A percentile compares a stretch with the other conserved stretches of the same genome.
phyloP scores from a whole-genome alignment of 441 rosid genomes.

The Pelargonium fulgidum region DNA sequence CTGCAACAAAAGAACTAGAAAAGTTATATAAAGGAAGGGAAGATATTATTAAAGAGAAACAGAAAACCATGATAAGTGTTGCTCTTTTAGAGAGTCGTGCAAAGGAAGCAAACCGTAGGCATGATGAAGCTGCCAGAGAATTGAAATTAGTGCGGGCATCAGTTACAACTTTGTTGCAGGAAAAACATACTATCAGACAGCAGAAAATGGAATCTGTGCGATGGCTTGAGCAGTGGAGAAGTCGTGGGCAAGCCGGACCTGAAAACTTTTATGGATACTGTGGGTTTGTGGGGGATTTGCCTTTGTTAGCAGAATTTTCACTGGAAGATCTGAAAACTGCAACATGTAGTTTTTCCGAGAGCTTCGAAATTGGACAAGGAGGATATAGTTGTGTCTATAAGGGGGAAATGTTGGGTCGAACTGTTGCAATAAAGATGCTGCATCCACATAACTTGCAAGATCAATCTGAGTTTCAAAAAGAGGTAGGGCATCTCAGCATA shows the following conservation, averaged over 20 bases:
- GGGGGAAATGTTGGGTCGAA: constrained; percentile 78
- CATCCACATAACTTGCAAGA: constrained; percentile 57
- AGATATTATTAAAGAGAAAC: constrained; percentile 36
- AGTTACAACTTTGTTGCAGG: constrained; percentile 46
- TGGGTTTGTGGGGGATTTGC: constrained; percentile 45
- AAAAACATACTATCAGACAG: constrained; percentile 46
- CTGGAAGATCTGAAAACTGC: constrained; percentile 52
- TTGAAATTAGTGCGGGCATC: constrained; percentile 40
- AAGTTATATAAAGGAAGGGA: constrained; percentile 44
- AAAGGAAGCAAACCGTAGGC: constrained; percentile 42
- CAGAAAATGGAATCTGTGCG: constrained; percentile 59
- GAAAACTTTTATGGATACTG: constrained; percentile 39
- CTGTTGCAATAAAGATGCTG: constrained; percentile 59
- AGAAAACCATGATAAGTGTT: constrained; percentile 47
- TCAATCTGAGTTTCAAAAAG: constrained; percentile 57
- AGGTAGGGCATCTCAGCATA: constrained; percentile 34
- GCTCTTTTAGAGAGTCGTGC: constrained; percentile 46
- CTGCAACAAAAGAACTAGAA: constrained; percentile 31
- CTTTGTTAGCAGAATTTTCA: constrained; percentile 53
- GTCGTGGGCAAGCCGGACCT: constrained; percentile 35
- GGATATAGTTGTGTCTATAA: constrained; percentile 61
- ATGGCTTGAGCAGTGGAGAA: constrained; percentile 71
- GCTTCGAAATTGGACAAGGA: constrained; percentile 59
- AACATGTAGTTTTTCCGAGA: constrained; percentile 66
- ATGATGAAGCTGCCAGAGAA: constrained; percentile 46